Conservation (phyloP, 2,329 filamentous ascomycete species). For the Alternaria sp. region DNA sequence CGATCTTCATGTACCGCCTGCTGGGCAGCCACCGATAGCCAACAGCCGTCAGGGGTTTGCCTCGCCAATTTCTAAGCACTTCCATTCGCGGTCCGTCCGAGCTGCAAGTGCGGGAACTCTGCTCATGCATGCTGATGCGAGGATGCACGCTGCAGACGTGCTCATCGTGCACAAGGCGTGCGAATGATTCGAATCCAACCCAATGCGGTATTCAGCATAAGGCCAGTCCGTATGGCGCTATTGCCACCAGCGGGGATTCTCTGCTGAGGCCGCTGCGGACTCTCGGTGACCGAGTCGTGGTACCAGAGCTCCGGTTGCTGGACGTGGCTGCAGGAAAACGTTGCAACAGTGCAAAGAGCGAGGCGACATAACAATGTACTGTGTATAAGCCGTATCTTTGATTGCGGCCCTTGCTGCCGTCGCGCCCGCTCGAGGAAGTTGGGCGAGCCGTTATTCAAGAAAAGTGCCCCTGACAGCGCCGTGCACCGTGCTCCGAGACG, state of each 20-base stretch:
- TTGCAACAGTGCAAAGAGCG: not conserved
- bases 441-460: constrained; percentile 19
- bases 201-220: constrained; percentile 29
- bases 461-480: constrained; percentile 36
- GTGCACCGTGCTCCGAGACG: constrained; percentile 36
- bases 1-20: constrained; percentile 18
- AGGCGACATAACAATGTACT: not conserved
- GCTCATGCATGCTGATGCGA: constrained; percentile 35
- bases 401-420: constrained; percentile 16
- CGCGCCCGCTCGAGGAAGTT: constrained; percentile 6
- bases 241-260: constrained; percentile 30
- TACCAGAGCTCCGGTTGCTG: constrained; percentile 20
- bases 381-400: constrained; percentile 7
- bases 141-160: constrained; percentile 36
- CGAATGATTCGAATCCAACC: constrained; percentile 34
- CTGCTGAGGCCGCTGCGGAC: constrained; percentile 13
- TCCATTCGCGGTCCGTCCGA: constrained; percentile 28
- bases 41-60: constrained; percentile 20
- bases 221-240: constrained; percentile 22
- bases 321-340: constrained; percentile 6
- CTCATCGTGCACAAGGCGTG: constrained; percentile 35
- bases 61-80: constrained; percentile 18
- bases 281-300: constrained; percentile 32
- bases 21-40: constrained; percentile 9
- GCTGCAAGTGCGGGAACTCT: constrained; percentile 29